Percentiles rank a stretch among this genome's conserved stretches.
phyloP scores from a whole-genome alignment of 805 yeast genomes.

The Saccharomycopsis sp. region DNA sequence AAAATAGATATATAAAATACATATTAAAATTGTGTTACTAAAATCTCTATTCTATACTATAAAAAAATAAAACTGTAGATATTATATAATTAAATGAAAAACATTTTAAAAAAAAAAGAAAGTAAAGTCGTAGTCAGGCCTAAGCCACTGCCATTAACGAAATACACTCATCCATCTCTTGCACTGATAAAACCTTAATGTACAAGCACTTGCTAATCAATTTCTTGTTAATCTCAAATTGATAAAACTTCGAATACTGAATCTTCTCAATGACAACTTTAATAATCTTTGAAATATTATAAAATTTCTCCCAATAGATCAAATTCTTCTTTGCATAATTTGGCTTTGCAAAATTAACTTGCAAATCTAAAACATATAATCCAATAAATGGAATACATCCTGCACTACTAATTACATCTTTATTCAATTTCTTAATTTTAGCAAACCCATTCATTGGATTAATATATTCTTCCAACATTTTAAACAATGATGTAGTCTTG shows the following conservation, averaged over 20 bases:
- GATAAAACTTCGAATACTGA: constrained; percentile 75
- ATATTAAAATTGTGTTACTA: too few relatives aligned
- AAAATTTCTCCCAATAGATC: constrained; percentile 72
- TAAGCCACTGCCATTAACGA: background rate
- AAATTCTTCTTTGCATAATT: constrained; percentile 24
- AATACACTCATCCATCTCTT: constrained; percentile 50
- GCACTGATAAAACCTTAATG: constrained; percentile 63
- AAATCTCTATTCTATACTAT: too few relatives aligned
- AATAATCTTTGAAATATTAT: constrained; percentile 68
- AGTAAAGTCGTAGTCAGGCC: too few relatives aligned
- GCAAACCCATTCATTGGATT: constrained; percentile 71
- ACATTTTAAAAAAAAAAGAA: too few relatives aligned
- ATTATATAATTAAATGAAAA: too few relatives aligned
- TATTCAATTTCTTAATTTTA: constrained; percentile 56
- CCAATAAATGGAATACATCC: constrained; percentile 93
- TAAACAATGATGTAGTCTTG: constrained; percentile 63
- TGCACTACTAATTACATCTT: constrained; percentile 48
- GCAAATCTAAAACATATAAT: constrained; percentile 73
- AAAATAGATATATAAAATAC: too few relatives aligned
- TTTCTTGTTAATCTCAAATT: constrained; percentile 48
- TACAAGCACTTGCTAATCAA: constrained; percentile 78
- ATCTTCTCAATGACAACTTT: constrained; percentile 72
- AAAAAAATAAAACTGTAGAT: too few relatives aligned
- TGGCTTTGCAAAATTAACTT: constrained; percentile 27
- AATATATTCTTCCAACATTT: constrained; percentile 60